Percentiles rank a stretch among this genome's conserved stretches.
Conservation (phyloP, 83 land plant genomes). For the Larix sibirica region DNA sequence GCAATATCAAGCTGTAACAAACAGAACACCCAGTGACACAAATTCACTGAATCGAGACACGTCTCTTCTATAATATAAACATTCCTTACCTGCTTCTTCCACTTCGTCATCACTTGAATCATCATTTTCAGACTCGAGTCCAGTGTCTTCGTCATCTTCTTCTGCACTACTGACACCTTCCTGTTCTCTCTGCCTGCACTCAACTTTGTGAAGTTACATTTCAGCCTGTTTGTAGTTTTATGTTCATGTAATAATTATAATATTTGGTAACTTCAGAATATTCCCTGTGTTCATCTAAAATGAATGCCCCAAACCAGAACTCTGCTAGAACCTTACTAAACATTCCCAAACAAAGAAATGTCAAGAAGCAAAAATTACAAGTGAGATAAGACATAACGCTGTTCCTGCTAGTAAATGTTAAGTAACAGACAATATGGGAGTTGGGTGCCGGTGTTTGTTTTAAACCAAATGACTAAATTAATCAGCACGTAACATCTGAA, state of each 20-base stretch:
- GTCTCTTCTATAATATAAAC: neutral
- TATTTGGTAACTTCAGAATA: neutral
- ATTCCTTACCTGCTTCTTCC: neutral
- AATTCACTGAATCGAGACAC: neutral
- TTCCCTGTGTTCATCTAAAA: neutral
- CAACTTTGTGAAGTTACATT: neutral
- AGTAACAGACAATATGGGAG: neutral
- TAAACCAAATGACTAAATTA: no score
- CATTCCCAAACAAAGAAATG: neutral
- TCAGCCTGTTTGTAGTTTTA: neutral
- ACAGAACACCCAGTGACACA: neutral
- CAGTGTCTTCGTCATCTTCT: neutral
- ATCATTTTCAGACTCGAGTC: neutral
- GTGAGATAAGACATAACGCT: neutral
- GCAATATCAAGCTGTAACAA: neutral
- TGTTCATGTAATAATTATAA: neutral
- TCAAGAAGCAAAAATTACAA: neutral
- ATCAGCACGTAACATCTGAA: no score
- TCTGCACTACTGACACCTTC: slow-evolving; percentile 8
- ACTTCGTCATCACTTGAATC: neutral
- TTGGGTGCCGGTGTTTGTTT: neutral
- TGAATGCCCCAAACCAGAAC: neutral
- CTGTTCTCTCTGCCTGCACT: slow-evolving; percentile 13
- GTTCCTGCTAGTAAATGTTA: neutral
- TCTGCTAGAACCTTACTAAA: neutral